Evolutionary conservation across 441 rosid genomes (phyloP).

Genomic region (Biscutella laevigata): DNA sequence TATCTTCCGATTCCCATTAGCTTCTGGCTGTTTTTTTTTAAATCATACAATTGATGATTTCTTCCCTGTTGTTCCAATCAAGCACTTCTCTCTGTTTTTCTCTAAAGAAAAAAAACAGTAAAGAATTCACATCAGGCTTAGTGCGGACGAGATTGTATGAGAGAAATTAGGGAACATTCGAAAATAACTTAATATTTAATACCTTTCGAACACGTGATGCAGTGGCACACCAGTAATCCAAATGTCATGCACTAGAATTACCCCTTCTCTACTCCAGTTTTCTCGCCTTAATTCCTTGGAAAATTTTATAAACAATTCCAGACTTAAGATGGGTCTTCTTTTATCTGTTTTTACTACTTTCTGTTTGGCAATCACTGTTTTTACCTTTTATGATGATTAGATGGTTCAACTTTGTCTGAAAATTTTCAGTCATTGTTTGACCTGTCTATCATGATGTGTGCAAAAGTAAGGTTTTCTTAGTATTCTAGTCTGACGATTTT

Average conservation of each 20-base stretch:
- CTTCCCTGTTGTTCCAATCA: slow-evolving; percentile 2
- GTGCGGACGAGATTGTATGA: not conserved
- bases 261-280: slow-evolving; percentile 8
- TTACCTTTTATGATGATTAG: not conserved
- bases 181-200: not conserved
- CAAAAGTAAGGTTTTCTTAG: slow-evolving; percentile 10
- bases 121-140: not conserved
- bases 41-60: slow-evolving; percentile 6
- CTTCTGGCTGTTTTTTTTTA: slow-evolving; percentile 6
- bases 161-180: not conserved
- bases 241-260: slow-evolving; percentile 16
- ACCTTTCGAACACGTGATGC: slow-evolving; percentile 3
- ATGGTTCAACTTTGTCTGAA: slow-evolving; percentile 4
- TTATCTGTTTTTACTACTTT: slow-evolving; percentile 10
- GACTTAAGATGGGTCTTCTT: slow-evolving; percentile 4
- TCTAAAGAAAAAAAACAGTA: not conserved
- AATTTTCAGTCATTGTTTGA: slow-evolving; percentile 20
- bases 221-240: not conserved
- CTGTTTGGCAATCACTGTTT: slow-evolving; percentile 12
- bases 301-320: not conserved
- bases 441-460: slow-evolving; percentile 11
- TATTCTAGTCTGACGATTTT: not conserved
- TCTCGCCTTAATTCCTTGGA: not conserved
- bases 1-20: slow-evolving; percentile 13
- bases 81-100: not conserved